Conservation (phyloP, 169 alveolate species). For the Theileria parva region DNA sequence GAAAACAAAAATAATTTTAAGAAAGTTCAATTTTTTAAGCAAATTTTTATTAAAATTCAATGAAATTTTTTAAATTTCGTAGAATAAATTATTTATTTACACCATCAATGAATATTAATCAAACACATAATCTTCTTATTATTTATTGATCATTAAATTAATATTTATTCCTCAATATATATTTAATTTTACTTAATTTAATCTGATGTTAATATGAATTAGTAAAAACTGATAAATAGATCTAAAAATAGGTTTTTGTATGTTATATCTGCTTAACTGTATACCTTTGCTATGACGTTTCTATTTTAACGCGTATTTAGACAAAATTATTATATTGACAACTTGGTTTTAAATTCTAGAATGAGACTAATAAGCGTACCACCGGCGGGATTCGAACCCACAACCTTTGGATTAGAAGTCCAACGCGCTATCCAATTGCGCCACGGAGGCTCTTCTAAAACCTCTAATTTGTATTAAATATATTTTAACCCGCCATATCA, state of each 20-base stretch:
- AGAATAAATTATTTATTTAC: neutral
- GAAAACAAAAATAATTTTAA: neutral
- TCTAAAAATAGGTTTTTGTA: neutral
- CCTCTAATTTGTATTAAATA: constrained; percentile 12
- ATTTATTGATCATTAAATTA: too few relatives aligned
- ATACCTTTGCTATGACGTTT: neutral
- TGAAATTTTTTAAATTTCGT: neutral
- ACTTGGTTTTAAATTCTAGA: neutral
- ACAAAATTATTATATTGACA: neutral
- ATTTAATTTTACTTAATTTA: too few relatives aligned
- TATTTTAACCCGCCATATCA: neutral
- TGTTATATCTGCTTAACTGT: neutral
- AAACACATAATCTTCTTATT: neutral
- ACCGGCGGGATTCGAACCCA: constrained; percentile 94
- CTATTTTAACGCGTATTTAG: neutral
- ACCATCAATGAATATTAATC: neutral
- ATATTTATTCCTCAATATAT: too few relatives aligned
- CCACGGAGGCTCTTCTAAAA: constrained; percentile 75
- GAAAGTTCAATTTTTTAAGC: neutral
- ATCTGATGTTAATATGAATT: neutral
- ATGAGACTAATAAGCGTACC: constrained; percentile 37
- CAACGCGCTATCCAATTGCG: constrained; percentile 93
- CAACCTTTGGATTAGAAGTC: constrained; percentile 94
- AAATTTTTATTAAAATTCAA: too few relatives aligned
- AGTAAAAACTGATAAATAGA: neutral